Conservation (phyloP, 2,329 filamentous ascomycete genomes). For the Paraphaeosphaeria sporulosa region DNA sequence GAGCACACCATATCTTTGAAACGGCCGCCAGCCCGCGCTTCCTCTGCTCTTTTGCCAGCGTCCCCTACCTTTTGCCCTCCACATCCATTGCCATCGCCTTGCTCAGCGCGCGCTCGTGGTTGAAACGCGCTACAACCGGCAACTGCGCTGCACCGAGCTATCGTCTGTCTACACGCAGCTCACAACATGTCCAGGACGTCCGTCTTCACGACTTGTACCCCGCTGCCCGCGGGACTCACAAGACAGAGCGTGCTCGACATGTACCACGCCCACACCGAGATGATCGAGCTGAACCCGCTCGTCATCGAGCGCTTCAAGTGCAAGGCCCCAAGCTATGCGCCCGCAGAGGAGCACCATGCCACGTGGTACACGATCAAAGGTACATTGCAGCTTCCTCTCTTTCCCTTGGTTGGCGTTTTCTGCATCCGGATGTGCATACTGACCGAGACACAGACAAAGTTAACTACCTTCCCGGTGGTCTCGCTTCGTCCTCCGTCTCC, state of each 20-base stretch:
- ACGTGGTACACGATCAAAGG: conserved; percentile 71
- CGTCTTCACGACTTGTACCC: conserved; percentile 79
- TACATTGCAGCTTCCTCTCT: conserved; percentile 16
- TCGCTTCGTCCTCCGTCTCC: conserved; percentile 71
- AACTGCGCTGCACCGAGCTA: conserved; percentile 1
- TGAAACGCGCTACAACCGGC: conserved; percentile 6
- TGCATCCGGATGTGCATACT: neutral
- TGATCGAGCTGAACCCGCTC: conserved; percentile 89
- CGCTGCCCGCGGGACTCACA: conserved; percentile 72
- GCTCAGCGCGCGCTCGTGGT: neutral
- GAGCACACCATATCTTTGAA: conserved; percentile 9
- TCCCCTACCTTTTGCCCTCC: neutral
- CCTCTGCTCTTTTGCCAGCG: neutral
- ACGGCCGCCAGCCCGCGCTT: neutral
- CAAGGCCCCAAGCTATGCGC: conserved; percentile 70
- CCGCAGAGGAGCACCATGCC: conserved; percentile 74
- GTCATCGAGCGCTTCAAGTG: conserved; percentile 76
- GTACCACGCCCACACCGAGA: conserved; percentile 78
- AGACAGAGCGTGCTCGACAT: conserved; percentile 76
- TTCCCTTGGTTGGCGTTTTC: neutral
- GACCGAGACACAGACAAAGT: conserved; percentile 66
- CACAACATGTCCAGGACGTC: conserved; percentile 71
- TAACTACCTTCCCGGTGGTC: conserved; percentile 73
- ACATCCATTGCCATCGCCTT: neutral
- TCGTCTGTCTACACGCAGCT: neutral